These are phyloP conservation scores for Polytrichum formosum DNA, from an alignment of 225 moss, liverwort and hornwort species.

Conservation along the genomic window DNA sequence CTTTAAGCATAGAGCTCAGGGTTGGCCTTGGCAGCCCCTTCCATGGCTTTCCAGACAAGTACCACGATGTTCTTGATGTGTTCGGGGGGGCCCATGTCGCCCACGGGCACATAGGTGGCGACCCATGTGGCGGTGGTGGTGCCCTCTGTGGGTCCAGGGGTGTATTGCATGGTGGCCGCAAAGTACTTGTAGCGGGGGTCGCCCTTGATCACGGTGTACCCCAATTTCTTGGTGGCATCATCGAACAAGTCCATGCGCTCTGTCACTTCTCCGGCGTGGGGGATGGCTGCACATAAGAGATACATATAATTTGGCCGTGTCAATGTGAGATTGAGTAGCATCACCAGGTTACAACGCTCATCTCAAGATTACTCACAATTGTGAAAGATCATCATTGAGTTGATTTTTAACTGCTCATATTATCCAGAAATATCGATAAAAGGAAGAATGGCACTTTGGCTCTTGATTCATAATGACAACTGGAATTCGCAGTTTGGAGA, in stretches of 20 bases:
- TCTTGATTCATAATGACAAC: too few species aligned
- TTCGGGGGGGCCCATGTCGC: conserved; percentile 24
- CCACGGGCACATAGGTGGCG: conserved; percentile 26
- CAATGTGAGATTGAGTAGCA: too few species aligned
- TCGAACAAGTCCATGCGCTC: conserved; percentile 32
- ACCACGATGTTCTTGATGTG: conserved; percentile 19
- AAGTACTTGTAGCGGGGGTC: conserved; percentile 31
- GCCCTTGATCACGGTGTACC: conserved; percentile 33
- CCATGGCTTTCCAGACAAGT: conserved; percentile 21
- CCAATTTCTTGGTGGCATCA: conserved; percentile 10
- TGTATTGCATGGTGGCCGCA: conserved; percentile 28
- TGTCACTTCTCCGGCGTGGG: conserved; percentile 15
- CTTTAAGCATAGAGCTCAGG: conserved; percentile 8
- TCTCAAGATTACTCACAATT: too few species aligned
- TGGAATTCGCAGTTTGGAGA: too few species aligned
- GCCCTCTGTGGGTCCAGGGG: background rate
- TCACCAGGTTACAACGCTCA: too few species aligned
- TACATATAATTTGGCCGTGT: too few species aligned
- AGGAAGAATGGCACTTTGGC: too few species aligned
- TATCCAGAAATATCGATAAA: too few species aligned
- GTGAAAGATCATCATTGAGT: too few species aligned
- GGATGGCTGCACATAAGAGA: conserved; percentile 7
- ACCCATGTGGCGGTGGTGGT: conserved; percentile 18
- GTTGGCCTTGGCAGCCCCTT: conserved; percentile 6
- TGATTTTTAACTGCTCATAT: too few species aligned